A percentile compares a stretch with the other conserved stretches of the same genome.
phyloP scores from a whole-genome alignment of 2,329 filamentous ascomycete species.

The Fusarium multiceps region DNA sequence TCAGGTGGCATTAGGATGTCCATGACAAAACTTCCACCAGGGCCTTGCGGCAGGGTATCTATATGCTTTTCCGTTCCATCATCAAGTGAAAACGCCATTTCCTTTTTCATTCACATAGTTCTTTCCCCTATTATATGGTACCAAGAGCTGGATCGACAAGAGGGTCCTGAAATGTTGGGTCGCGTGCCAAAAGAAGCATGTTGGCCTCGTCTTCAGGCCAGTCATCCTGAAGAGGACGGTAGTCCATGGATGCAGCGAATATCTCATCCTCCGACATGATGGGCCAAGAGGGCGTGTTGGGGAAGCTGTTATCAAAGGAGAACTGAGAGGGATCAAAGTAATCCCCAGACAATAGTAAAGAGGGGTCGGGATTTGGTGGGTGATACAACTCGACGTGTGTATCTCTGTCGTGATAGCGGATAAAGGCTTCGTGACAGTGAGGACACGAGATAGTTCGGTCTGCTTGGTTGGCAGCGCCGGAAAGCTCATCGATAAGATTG shows the following conservation, averaged over 20 bases:
- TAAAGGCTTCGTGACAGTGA: constrained; percentile 60
- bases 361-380: constrained; percentile 32
- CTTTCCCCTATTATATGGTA: constrained; percentile 8
- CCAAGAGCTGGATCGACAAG: constrained; percentile 51
- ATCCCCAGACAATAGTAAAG: constrained; percentile 39
- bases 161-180: constrained; percentile 40
- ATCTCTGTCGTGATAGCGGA: constrained; percentile 62
- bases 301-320: constrained; percentile 37
- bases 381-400: constrained; percentile 56
- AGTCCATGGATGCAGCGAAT: constrained; percentile 51
- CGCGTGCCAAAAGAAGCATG: constrained; percentile 54
- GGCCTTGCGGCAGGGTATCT: constrained; percentile 43
- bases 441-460: constrained; percentile 59
- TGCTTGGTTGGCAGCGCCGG: constrained; percentile 54
- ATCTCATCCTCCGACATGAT: constrained; percentile 47
- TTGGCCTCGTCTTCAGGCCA: constrained; percentile 60
- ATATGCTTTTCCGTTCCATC: constrained; percentile 28
- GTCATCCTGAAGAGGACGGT: constrained; percentile 51
- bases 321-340: constrained; percentile 36
- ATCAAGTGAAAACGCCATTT: constrained; percentile 12
- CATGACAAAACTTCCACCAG: constrained; percentile 2
- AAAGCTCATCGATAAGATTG: constrained; percentile 57
- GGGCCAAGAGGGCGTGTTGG: constrained; percentile 40
- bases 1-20: constrained; percentile 11
- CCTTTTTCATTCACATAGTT: not conserved